Base-by-base conservation (phyloP, 345 rosid genomes). In the Citrus unshiu region DNA sequence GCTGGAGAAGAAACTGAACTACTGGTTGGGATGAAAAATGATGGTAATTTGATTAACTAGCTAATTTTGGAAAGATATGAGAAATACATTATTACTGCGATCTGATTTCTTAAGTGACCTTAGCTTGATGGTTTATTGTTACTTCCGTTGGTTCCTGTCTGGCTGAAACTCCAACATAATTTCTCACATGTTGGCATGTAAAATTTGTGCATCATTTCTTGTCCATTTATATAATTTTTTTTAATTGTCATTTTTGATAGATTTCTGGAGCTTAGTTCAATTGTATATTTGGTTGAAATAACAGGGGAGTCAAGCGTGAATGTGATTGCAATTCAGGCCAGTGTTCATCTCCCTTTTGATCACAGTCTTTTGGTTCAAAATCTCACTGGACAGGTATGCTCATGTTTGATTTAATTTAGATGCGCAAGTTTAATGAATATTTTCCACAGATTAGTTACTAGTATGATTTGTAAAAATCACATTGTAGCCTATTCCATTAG, bases 1-100 rank as follows among this genome's bases (percentile, higher is more conserved):
- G 94, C 97, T 75, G 99, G 98, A 74, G 85, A 81, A 81, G 97
- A 94, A 83, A 80, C 94, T 73, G 97, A 92, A 77, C 80, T 96
- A 22, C 91, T 94, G 21, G 97, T 89, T 79, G 99, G 25, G 75
- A 64, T 96, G 80, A 94, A 91, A 85, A 94, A 94, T 74, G 91
- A 89, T 83, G 99, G 99, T 96, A 90, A 75, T 34, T 63, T n/a
- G 62, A 60, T 77, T 6, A 14, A 43, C 61, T 39, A 57, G 78
- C 40, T 69, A 65, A 21, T 77, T 73, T 67, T 58, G 9, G 46
- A 35, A 6, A 54, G 66, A 46, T 78, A 59, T 68, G 27, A 24
- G 32, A 13, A 12, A 46, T 13, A 46, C 2, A 72, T 69, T 19
- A 14, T 68, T 46, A 46, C 51, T 46, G 34, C 60, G 19, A 24